A percentile compares a stretch with the other conserved stretches of the same genome.
phyloP scores from a whole-genome alignment of 1,284 basidiomycete genomes.

The Sporisorium scitamineum region DNA sequence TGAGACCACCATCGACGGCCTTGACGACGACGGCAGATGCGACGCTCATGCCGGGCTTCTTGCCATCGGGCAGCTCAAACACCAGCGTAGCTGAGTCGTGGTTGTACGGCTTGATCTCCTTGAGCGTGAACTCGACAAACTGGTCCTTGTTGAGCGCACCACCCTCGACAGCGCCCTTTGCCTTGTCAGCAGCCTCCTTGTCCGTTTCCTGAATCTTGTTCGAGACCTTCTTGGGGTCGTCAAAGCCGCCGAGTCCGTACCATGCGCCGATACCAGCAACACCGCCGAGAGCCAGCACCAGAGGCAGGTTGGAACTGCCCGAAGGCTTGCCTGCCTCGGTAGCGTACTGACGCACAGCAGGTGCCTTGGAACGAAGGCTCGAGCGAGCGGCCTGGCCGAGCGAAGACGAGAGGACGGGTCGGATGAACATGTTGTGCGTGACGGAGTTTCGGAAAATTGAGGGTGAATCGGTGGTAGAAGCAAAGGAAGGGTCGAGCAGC shows the following conservation, averaged over 20 bases:
- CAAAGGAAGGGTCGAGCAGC: neutral
- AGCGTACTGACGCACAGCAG: slow-evolving; percentile 42
- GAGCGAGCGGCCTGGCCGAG: slow-evolving; percentile 50
- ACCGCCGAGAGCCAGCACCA: slow-evolving; percentile 63
- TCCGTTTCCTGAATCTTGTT: slow-evolving; percentile 53
- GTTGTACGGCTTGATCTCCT: slow-evolving; percentile 88
- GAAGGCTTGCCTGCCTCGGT: slow-evolving; percentile 51
- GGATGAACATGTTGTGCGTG: slow-evolving; percentile 42
- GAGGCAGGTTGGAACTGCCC: slow-evolving; percentile 56
- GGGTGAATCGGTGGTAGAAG: neutral
- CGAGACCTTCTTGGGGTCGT: slow-evolving; percentile 51
- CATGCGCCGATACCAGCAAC: slow-evolving; percentile 65
- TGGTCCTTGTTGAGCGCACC: slow-evolving; percentile 72
- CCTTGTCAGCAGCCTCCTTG: slow-evolving; percentile 43
- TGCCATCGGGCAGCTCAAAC: slow-evolving; percentile 85
- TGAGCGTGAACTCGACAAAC: slow-evolving; percentile 84
- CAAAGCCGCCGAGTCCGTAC: slow-evolving; percentile 63
- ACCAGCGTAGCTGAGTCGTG: slow-evolving; percentile 88
- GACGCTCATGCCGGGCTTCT: slow-evolving; percentile 82
- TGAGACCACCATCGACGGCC: slow-evolving; percentile 71
- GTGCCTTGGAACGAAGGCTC: slow-evolving; percentile 45
- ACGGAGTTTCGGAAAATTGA: no score
- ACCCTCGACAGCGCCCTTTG: slow-evolving; percentile 25
- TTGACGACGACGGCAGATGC: slow-evolving; percentile 74
- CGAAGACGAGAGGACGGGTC: slow-evolving; percentile 48